Evolutionary conservation across 768 basidiomycete species (phyloP), one percentile per base, ranked within the genome.

Genomic region (Xerocomus spinulosus): DNA sequence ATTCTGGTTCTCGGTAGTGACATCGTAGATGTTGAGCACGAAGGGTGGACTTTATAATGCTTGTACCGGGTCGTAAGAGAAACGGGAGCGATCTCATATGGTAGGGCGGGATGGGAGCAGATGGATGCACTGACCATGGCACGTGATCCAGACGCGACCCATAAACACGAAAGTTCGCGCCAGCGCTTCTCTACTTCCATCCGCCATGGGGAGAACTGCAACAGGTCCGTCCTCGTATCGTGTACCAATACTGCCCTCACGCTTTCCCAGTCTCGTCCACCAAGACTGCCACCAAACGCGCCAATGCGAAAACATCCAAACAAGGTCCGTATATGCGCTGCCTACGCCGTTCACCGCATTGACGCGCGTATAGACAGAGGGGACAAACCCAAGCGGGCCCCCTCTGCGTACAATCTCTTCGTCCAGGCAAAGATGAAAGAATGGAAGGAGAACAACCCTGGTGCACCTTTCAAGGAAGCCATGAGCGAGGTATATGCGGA

Each of bases 351-450:
- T 12, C 35, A 25, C 36, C 28, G n/a, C 10, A 18, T 21, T 50
- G 17, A 50, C 41, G 3, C 17, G 30, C 41, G 23, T 42, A 33
- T 32, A 61, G 74, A 68, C 49, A 73, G 67, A 9, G 68, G 61
- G 17, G 75, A 73, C 38, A 80, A 79, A 53, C 67, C 72, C 10
- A 82, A 82, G 54, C 80, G 81, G 40, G 68, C 73, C n/a, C 80
- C 80, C 2, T 73, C 71, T 1, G 77, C 79, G 13, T 83, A 83
- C 60, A 79, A 82, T 57, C 62, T 74, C 36, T 83, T 76, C 58
- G 75, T 82, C 54, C 72, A 75, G 50, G 71, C 71, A 10, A 61
- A 81, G 53, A 78, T 83, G 73, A 78, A 78, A 52, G 68, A 69
- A 14, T 83, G 79, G 76, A 78, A 73, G 48, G 76, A 73, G 39